A percentile compares a stretch with the other conserved stretches of the same genome.
Evolutionary conservation across 2,329 filamentous ascomycete species (phyloP).

Genomic region (Fusarium anthophilum): DNA sequence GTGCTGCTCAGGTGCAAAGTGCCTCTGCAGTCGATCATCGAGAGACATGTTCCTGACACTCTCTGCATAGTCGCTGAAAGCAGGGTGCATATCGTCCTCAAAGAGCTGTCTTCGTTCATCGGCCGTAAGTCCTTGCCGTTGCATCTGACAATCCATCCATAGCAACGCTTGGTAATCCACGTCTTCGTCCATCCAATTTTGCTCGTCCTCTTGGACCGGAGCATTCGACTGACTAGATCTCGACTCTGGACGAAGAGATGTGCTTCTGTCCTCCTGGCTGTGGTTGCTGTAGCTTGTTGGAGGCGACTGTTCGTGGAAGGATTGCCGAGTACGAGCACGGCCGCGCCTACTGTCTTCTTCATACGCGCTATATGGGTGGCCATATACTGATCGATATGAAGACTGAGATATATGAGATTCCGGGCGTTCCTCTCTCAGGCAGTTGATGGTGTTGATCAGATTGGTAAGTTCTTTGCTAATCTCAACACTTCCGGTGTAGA

Average conservation of each 20-base stretch:
- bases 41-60: not conserved
- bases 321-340: not conserved
- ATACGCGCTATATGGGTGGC: not conserved
- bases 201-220: not conserved
- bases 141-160: slow-evolving; percentile 26
- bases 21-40: not conserved
- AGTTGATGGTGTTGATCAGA: not conserved
- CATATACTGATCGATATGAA: not conserved
- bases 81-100: slow-evolving; percentile 27
- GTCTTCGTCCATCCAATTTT: not conserved
- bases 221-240: not conserved
- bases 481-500: slow-evolving; percentile 17
- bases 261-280: not conserved
- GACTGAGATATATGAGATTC: not conserved
- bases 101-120: slow-evolving; percentile 17
- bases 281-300: not conserved
- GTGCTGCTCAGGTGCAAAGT: not conserved
- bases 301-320: not conserved
- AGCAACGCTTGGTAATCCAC: slow-evolving; percentile 13
- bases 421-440: not conserved
- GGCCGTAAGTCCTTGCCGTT: slow-evolving; percentile 6
- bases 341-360: not conserved
- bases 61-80: slow-evolving; percentile 27
- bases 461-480: slow-evolving; percentile 17
- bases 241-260: not conserved